These are phyloP conservation scores for Syncephalis fuscata DNA, from an alignment of 371 early-diverging fungal genomes.

Conservation along the genomic window DNA sequence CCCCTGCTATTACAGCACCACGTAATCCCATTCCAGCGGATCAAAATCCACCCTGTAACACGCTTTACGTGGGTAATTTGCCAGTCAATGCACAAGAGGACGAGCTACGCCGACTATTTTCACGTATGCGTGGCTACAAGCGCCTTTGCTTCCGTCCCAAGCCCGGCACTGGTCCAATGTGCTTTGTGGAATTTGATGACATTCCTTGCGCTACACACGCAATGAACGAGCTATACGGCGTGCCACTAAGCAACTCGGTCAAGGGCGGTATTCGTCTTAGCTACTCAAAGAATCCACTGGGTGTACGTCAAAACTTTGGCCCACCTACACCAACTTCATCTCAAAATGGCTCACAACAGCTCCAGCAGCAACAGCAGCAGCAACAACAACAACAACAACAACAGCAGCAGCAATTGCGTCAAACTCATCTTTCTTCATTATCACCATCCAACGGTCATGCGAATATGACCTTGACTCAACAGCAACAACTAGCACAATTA, in stretches of 20 bases:
- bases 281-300: slow-evolving; percentile 90
- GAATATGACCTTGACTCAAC: no score
- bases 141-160: slow-evolving; percentile 58
- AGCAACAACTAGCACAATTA: no score
- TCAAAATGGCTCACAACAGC: background rate
- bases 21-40: slow-evolving; percentile 45
- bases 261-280: slow-evolving; percentile 86
- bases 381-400: slow-evolving; percentile 4
- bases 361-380: slow-evolving; percentile 2
- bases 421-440: slow-evolving; percentile 2
- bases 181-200: slow-evolving; percentile 83
- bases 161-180: slow-evolving; percentile 70
- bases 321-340: no score
- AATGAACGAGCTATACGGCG: slow-evolving; percentile 62
- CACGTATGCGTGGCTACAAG: slow-evolving; percentile 58
- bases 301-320: slow-evolving; percentile 20
- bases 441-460: background rate
- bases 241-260: slow-evolving; percentile 55
- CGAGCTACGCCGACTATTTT: slow-evolving; percentile 64
- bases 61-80: slow-evolving; percentile 90
- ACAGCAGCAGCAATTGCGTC: slow-evolving; percentile 5
- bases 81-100: slow-evolving; percentile 67
- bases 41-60: slow-evolving; percentile 94
- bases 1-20: slow-evolving; percentile 12
- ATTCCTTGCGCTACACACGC: slow-evolving; percentile 73